Evolutionary conservation across 192 early-diverging fungal genomes (phyloP), one percentile per base, ranked within the genome.

Genomic region (Mortierella claussenii): DNA sequence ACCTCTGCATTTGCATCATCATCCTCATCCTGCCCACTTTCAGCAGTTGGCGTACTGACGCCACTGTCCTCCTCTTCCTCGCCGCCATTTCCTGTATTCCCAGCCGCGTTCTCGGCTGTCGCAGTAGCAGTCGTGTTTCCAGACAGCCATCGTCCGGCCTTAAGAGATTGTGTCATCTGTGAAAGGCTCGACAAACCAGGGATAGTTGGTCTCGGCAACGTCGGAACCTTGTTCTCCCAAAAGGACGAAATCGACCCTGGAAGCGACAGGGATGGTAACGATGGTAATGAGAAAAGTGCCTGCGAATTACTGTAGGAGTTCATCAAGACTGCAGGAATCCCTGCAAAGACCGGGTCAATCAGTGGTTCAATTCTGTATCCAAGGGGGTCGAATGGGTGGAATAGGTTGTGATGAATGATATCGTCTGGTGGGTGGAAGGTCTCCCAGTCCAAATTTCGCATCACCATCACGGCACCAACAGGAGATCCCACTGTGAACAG

Each of bases 381-480:
- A 20, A 92, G 80, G 12, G 91, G 91, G 48, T 92, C 91, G 57
- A 89, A 91, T 1, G 90, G 89, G 47, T 92, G 91, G 61, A 90
- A 92, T 36, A 92, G 80, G 55, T 92, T 92, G 81, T 90, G 87
- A 63, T 84, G 87, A 15, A 82, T 74, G 45, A 87, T 85, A 32
- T 78, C 60, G 27, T 79, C 73, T 44, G 80, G 79, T 15, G 88
- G 88, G 30, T 84, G 64, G 50, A 87, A 90, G 15, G 82, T 59
- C 13, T 43, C 54, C 33, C 89, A 85, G 11, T 62, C 63, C 18
- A 88, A 82, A 46, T 89, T 86, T 4, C 90, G 81, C 64, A 90
- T 89, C 27, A 90, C 88, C 49, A 90, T 27, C 0, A 87, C 81
- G 2, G 87, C 90, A 53, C 90, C 89, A 55, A 86, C 61, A 7